phyloP scores from a whole-genome alignment of 2,329 filamentous ascomycete genomes.

The Aspergillus viridinutans region DNA sequence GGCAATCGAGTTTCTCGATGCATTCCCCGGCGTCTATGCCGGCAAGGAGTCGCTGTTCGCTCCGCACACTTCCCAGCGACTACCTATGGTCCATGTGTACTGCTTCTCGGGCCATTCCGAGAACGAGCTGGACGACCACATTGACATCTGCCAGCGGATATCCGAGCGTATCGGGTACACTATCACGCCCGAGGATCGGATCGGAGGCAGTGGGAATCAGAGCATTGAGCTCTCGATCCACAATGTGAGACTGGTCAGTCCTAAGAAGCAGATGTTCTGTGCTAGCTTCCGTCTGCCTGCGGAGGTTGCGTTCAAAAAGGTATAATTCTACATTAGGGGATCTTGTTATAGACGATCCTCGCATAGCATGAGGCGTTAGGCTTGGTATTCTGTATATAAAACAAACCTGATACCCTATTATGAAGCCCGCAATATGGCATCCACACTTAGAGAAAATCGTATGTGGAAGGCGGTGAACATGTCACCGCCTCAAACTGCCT shows the following conservation, averaged over 20 bases:
- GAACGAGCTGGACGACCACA: conserved; percentile 58
- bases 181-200: conserved; percentile 52
- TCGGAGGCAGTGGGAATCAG: conserved; percentile 51
- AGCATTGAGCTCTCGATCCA: conserved; percentile 55
- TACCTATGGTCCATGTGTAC: conserved; percentile 89
- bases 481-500: conserved; percentile 22
- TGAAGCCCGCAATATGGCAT: background rate
- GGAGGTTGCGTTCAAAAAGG: conserved; percentile 68
- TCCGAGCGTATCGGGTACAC: conserved; percentile 56
- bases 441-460: too few relatives aligned
- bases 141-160: conserved; percentile 64
- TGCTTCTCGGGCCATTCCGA: conserved; percentile 84
- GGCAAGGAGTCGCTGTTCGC: conserved; percentile 63
- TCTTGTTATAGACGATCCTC: background rate
- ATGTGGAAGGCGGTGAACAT: conserved; percentile 2
- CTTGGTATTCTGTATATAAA: conserved; percentile 16
- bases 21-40: conserved; percentile 76
- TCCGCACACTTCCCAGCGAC: conserved; percentile 53
- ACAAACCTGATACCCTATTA: conserved; percentile 12
- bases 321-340: conserved; percentile 8
- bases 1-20: conserved; percentile 75
- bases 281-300: conserved; percentile 81
- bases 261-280: conserved; percentile 95
- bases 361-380: conserved; percentile 16
- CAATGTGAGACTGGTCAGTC: conserved; percentile 80